Percentiles rank a stretch among this genome's conserved stretches.
Evolutionary conservation across 371 early-diverging fungal genomes (phyloP).

Genomic region (Lichtheimia corymbifera): DNA sequence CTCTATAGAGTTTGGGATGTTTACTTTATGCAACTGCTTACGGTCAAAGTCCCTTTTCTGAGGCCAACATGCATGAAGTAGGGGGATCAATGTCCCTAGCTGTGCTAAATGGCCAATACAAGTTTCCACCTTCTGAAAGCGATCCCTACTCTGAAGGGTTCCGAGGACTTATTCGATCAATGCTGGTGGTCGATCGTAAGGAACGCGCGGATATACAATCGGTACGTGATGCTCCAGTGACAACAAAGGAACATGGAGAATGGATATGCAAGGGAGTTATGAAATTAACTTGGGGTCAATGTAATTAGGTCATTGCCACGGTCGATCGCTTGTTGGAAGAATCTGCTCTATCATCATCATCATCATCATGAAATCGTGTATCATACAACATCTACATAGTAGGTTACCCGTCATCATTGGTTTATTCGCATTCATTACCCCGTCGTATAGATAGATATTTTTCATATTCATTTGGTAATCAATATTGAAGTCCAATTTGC

Average conservation of each 20-base stretch:
- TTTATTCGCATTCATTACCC: no score
- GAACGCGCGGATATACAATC: slow-evolving; percentile 63
- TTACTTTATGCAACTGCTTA: slow-evolving; percentile 73
- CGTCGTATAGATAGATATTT: no score
- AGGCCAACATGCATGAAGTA: slow-evolving; percentile 62
- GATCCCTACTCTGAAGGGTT: slow-evolving; percentile 63
- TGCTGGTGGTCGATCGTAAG: slow-evolving; percentile 66
- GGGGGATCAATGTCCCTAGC: slow-evolving; percentile 75
- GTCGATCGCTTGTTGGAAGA: slow-evolving; percentile 1
- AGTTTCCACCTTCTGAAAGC: slow-evolving; percentile 42
- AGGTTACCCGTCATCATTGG: no score
- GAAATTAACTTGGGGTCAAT: no score
- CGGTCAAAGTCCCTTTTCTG: slow-evolving; percentile 67
- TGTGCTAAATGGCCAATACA: slow-evolving; percentile 61
- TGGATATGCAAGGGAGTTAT: no score
- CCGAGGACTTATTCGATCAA: slow-evolving; percentile 53
- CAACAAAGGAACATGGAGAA: no score
- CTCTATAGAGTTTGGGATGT: slow-evolving; percentile 61
- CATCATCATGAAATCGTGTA: not conserved
- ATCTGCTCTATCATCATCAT: no score
- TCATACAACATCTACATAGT: no score
- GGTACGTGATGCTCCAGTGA: slow-evolving; percentile 11
- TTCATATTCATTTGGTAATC: no score
- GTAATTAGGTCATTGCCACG: not conserved
- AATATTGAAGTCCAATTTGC: no score